phyloP scores from a whole-genome alignment of 2,329 filamentous ascomycete species.

The Cladophialophora exuberans region DNA sequence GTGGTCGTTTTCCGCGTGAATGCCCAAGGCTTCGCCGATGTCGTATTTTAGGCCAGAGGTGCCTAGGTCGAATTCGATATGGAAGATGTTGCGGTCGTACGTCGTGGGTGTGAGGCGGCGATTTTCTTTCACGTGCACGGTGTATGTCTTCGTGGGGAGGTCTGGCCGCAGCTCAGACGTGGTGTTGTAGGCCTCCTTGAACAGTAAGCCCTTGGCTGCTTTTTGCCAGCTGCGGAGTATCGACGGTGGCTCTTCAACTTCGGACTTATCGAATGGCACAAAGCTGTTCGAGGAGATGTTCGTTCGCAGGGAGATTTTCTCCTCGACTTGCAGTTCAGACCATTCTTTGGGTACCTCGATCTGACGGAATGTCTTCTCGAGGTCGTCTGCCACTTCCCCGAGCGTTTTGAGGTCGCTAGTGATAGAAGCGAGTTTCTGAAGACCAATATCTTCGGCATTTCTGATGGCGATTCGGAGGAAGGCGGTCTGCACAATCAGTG shows the following conservation, averaged over 20 bases:
- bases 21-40: slow-evolving; percentile 94
- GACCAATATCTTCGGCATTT: slow-evolving; percentile 62
- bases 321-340: slow-evolving; percentile 69
- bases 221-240: slow-evolving; percentile 77
- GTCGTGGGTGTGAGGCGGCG: slow-evolving; percentile 82
- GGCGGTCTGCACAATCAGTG: slow-evolving; percentile 74
- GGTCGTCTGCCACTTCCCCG: slow-evolving; percentile 61
- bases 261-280: slow-evolving; percentile 73
- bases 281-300: slow-evolving; percentile 82
- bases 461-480: slow-evolving; percentile 79
- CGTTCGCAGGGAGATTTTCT: slow-evolving; percentile 58
- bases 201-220: slow-evolving; percentile 82
- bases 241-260: slow-evolving; percentile 65
- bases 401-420: slow-evolving; percentile 64
- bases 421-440: slow-evolving; percentile 68
- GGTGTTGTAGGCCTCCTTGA: slow-evolving; percentile 92
- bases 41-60: slow-evolving; percentile 90
- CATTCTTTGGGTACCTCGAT: slow-evolving; percentile 79
- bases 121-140: slow-evolving; percentile 92
- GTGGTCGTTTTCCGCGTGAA: slow-evolving; percentile 92
- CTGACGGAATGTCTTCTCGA: slow-evolving; percentile 71
- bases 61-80: slow-evolving; percentile 97
- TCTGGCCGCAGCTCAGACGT: slow-evolving; percentile 78
- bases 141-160: slow-evolving; percentile 79
- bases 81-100: slow-evolving; percentile 99